These are phyloP conservation scores for Trichoderma reesei DNA, from an alignment of 495 filamentous ascomycete genomes.

Conservation along the genomic window DNA sequence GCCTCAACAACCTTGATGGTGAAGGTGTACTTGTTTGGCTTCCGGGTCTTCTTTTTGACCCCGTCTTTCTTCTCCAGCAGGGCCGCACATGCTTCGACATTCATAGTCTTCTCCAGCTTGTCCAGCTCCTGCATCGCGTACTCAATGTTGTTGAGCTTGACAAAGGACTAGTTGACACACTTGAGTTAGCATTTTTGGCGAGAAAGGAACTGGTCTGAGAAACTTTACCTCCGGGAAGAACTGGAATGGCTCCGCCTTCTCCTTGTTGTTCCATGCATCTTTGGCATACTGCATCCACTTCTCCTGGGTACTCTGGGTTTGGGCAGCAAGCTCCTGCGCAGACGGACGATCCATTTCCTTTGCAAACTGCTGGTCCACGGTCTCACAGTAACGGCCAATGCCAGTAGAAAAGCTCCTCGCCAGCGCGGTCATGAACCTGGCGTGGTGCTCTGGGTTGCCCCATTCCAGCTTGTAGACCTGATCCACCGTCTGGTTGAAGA, in stretches of 20 bases:
- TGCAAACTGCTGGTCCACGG: constrained; percentile 75
- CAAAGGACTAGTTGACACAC: constrained; percentile 57
- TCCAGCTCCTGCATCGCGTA: constrained; percentile 86
- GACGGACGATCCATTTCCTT: constrained; percentile 88
- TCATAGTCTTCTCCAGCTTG: constrained; percentile 76
- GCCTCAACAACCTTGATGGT: constrained; percentile 98
- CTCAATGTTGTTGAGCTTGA: constrained; percentile 97
- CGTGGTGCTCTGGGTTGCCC: constrained; percentile 87
- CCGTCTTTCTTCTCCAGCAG: constrained; percentile 57
- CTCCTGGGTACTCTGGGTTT: constrained; percentile 75
- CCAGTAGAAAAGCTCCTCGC: constrained; percentile 78
- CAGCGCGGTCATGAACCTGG: constrained; percentile 94
- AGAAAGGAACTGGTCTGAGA: not conserved
- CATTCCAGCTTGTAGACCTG: constrained; percentile 78
- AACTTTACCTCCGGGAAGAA: constrained; percentile 82
- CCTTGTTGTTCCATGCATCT: constrained; percentile 87
- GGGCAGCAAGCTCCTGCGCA: constrained; percentile 73
- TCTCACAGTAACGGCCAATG: constrained; percentile 82
- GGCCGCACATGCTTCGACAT: constrained; percentile 88
- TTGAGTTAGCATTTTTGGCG: constrained; percentile 11
- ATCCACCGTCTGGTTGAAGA: constrained; percentile 84
- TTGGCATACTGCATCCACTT: constrained; percentile 86
- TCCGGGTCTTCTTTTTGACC: constrained; percentile 40
- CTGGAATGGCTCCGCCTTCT: constrained; percentile 95
- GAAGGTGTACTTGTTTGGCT: constrained; percentile 80